Base-by-base conservation (phyloP, 2,329 filamentous ascomycete species). In the Pseudogymnoascus sp. region DNA sequence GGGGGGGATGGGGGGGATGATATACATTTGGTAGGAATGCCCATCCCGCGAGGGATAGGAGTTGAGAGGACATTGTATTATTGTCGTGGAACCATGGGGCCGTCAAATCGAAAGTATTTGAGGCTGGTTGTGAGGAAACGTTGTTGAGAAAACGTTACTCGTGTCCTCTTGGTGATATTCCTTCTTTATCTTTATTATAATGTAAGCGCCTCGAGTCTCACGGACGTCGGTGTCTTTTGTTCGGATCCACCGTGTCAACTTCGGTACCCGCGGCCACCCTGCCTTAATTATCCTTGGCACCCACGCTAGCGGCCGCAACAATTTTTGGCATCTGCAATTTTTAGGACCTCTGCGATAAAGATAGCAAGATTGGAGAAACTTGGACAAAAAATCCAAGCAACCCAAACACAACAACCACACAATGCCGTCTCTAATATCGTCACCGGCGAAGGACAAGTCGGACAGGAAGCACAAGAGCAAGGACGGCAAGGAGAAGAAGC, bases 21-120 rank as follows among this genome's bases (percentile, higher is more conserved):
- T 80, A 72, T 77, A 86, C 84, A 68, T 81, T 81, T 64, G 85
- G 85, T 25, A 88, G 78, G 70, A 87, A 80, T 50, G 82, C 81
- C 85, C 85, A 88, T 61, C 83, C 84, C 59, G 80, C 76, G 59
- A 83, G 78, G 25, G 84, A 84, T 38, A 86, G 71, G 38, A 85
- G 70, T 36, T 69, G 68, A 36, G 38, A 25, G 11, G 62, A 56
- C 64, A 63, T 60, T 3, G 31, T 63, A 50, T n/a, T 63, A 62
- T 21, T 7, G 31, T 5, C 42, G 40, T 7, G 46, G n/a, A 34
- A 56, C 10, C 46, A 61, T 31, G 38, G 10, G 34, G 46, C 14
- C 31, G 10, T 11, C 8, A 25, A 34, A n/a, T 44, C 53, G 21
- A 18, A 40, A 16, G 56, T n/a, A 37, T 63, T 23, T 12, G 38